phyloP scores from a whole-genome alignment of 768 basidiomycete species.

The Trametes maxima region DNA sequence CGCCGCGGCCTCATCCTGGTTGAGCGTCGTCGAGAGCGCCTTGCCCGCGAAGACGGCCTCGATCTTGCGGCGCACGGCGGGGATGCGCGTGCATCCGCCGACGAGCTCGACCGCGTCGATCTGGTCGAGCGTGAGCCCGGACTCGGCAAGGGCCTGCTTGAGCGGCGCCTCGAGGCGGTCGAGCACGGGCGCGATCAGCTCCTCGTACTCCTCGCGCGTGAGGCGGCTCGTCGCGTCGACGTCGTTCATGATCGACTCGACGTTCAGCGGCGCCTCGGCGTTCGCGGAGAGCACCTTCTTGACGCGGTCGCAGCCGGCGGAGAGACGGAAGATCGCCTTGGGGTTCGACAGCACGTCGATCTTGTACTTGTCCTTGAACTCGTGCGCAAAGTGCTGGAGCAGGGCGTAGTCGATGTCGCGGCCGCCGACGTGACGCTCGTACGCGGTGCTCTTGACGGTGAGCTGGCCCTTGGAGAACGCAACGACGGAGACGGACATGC shows the following conservation, averaged over 20 bases:
- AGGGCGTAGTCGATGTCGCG: constrained; percentile 95
- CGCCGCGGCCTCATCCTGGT: constrained; percentile 96
- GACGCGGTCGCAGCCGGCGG: constrained; percentile 86
- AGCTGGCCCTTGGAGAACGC: constrained; percentile 96
- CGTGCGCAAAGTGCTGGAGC: constrained; percentile 82
- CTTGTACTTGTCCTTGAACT: constrained; percentile 98
- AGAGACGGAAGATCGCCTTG: constrained; percentile 91
- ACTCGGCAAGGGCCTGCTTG: constrained; percentile 75
- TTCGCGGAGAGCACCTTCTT: constrained; percentile 98
- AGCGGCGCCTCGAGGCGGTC: constrained; percentile 77
- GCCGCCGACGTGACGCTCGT: constrained; percentile 92
- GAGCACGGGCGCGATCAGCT: constrained; percentile 73
- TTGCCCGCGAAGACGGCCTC: constrained; percentile 82
- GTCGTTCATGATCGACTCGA: constrained; percentile 97
- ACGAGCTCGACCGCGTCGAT: constrained; percentile 92
- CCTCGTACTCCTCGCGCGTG: constrained; percentile 80
- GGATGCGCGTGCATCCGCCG: constrained; percentile 91
- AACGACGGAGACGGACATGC: constrained; percentile 83
- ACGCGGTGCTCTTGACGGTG: constrained; percentile 83
- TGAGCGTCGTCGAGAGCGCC: constrained; percentile 86
- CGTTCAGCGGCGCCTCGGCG: constrained; percentile 81
- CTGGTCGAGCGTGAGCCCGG: constrained; percentile 79
- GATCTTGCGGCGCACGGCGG: constrained; percentile 88
- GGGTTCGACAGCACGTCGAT: constrained; percentile 91
- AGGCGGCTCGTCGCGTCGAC: constrained; percentile 89